Conservation (phyloP, 768 basidiomycete species). For the Termitomyces sp. region DNA sequence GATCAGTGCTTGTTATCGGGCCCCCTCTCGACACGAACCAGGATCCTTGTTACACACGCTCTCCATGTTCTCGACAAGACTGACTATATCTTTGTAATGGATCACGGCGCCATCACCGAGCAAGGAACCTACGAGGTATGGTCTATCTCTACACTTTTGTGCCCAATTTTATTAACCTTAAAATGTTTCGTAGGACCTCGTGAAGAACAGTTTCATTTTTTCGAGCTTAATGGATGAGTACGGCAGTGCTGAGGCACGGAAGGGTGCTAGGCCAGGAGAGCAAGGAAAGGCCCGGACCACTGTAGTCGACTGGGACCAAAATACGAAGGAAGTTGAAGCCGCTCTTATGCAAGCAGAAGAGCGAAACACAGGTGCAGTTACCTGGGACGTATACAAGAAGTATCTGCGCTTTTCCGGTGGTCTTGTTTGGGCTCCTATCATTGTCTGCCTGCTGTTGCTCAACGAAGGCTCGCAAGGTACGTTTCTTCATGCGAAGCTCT, state of each 20-base stretch:
- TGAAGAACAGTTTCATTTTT: slow-evolving; percentile 42
- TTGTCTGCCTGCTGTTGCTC: slow-evolving; percentile 43
- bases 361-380: slow-evolving; percentile 51
- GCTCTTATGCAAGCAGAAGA: slow-evolving; percentile 57
- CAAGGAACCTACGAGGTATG: slow-evolving; percentile 57
- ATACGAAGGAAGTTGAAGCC: slow-evolving; percentile 27
- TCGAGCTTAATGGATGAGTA: slow-evolving; percentile 56
- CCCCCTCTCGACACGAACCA: slow-evolving; percentile 51
- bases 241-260: slow-evolving; percentile 38
- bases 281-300: slow-evolving; percentile 9
- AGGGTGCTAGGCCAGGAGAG: slow-evolving; percentile 25
- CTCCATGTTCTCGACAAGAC: slow-evolving; percentile 57
- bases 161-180: not conserved
- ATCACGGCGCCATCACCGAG: slow-evolving; percentile 57
- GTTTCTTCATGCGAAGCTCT: not conserved
- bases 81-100: slow-evolving; percentile 66
- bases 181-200: slow-evolving; percentile 37
- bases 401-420: slow-evolving; percentile 51
- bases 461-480: slow-evolving; percentile 51
- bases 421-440: slow-evolving; percentile 45
- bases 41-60: slow-evolving; percentile 62
- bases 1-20: slow-evolving; percentile 59
- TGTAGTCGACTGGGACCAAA: slow-evolving; percentile 8
- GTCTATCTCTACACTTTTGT: slow-evolving; percentile 3
- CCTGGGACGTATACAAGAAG: slow-evolving; percentile 45